phyloP scores from a whole-genome alignment of 768 basidiomycete genomes.

The Dentipellis sp. region DNA sequence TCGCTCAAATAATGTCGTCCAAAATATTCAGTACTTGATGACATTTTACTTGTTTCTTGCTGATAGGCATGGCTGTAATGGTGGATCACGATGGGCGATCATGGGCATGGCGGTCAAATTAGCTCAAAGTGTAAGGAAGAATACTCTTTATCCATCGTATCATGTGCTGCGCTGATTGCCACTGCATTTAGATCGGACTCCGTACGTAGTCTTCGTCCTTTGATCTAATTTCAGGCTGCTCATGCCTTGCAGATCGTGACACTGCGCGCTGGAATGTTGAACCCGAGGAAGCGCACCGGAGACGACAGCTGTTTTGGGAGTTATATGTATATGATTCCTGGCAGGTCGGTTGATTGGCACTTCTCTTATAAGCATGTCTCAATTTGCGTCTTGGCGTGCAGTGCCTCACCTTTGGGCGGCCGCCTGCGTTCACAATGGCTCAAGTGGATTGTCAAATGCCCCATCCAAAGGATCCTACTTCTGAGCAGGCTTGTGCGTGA shows the following conservation, averaged over 20 bases:
- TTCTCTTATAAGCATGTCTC: neutral
- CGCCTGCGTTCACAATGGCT: slow-evolving; percentile 46
- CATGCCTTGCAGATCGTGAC: slow-evolving; percentile 45
- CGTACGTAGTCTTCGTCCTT: slow-evolving; percentile 35
- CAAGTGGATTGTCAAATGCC: slow-evolving; percentile 17
- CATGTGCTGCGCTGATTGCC: slow-evolving; percentile 5
- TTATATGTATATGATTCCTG: slow-evolving; percentile 58
- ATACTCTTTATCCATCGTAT: neutral
- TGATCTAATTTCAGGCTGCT: slow-evolving; percentile 4
- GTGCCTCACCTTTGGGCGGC: slow-evolving; percentile 66
- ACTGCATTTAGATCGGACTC: slow-evolving; percentile 44
- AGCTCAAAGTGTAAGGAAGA: slow-evolving; percentile 46
- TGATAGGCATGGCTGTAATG: slow-evolving; percentile 28
- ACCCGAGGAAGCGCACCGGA: slow-evolving; percentile 43
- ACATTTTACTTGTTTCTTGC: slow-evolving; percentile 35
- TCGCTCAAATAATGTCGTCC: slow-evolving; percentile 11
- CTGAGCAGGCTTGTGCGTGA: slow-evolving; percentile 36
- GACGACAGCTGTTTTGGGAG: slow-evolving; percentile 56
- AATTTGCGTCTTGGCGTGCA: slow-evolving; percentile 17
- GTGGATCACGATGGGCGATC: slow-evolving; percentile 50
- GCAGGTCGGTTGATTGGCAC: slow-evolving; percentile 35
- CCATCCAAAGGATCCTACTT: slow-evolving; percentile 40
- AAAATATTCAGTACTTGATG: slow-evolving; percentile 41
- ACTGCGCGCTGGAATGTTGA: slow-evolving; percentile 57
- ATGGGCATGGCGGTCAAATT: slow-evolving; percentile 69